Percentiles rank a stretch among this genome's conserved stretches.
phyloP scores from a whole-genome alignment of 495 filamentous ascomycete genomes.

The Penicillium pancosmium region DNA sequence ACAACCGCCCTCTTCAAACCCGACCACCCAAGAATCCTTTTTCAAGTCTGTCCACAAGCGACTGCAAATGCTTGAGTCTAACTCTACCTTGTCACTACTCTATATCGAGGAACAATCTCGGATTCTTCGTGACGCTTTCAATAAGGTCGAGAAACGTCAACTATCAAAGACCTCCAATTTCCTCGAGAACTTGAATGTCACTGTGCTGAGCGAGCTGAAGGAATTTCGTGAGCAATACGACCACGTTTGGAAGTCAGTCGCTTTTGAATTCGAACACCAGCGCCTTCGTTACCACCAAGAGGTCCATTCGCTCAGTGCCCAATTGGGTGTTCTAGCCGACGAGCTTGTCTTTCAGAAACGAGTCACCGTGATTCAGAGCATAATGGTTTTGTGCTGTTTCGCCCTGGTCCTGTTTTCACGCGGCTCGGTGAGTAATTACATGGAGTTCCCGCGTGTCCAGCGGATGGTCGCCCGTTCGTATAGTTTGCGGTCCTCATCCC shows the following conservation, averaged over 20 bases:
- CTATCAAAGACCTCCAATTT: conserved; percentile 79
- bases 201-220: conserved; percentile 82
- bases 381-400: conserved; percentile 85
- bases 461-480: conserved; percentile 58
- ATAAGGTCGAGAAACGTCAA: conserved; percentile 87
- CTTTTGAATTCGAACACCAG: conserved; percentile 87
- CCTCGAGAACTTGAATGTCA: conserved; percentile 80
- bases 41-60: conserved; percentile 96
- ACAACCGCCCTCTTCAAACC: conserved; percentile 63
- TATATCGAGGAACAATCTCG: conserved; percentile 97
- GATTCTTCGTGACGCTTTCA: conserved; percentile 87
- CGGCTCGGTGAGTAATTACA: conserved; percentile 46
- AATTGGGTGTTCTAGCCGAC: conserved; percentile 84
- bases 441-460: conserved; percentile 60
- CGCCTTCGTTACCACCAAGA: conserved; percentile 79
- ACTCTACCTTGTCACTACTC: conserved; percentile 88
- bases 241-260: conserved; percentile 92
- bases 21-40: conserved; percentile 93
- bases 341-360: conserved; percentile 96
- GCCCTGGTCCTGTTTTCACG: conserved; percentile 80
- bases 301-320: conserved; percentile 75
- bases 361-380: conserved; percentile 85
- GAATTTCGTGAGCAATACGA: conserved; percentile 86
- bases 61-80: conserved; percentile 85
- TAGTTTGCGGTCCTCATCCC: conserved; percentile 44